Percentiles rank a stretch among this genome's conserved stretches.
Evolutionary conservation across 179 eudicot species (phyloP).

Genomic region (Silene coronaria): DNA sequence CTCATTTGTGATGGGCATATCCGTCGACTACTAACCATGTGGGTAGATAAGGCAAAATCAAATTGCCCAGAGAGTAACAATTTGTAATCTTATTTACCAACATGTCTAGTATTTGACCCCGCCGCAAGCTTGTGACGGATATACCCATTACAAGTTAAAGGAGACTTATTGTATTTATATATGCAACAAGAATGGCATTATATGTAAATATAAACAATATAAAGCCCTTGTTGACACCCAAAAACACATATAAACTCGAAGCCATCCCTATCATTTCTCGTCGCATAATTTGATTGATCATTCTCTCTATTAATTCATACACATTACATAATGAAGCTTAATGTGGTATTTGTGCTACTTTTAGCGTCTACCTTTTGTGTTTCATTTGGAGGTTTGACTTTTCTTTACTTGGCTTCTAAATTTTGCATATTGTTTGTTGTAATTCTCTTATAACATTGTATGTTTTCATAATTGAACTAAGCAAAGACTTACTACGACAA

Average conservation of each 20-base stretch:
- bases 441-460: not conserved
- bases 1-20: too few species aligned
- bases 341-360: constrained; percentile 28
- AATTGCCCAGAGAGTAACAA: too few species aligned
- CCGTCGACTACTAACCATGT: too few species aligned
- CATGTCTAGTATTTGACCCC: too few species aligned
- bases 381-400: constrained; percentile 36
- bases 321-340: constrained; percentile 26
- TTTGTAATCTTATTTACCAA: too few species aligned
- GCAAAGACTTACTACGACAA: too few species aligned
- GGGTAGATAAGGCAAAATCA: too few species aligned
- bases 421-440: not conserved
- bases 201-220: constrained; percentile 7
- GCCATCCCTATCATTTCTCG: constrained; percentile 4
- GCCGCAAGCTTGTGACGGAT: too few species aligned
- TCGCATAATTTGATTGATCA: not conserved
- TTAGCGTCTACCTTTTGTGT: constrained; percentile 32
- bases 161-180: too few species aligned
- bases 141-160: too few species aligned
- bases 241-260: constrained; percentile 27
- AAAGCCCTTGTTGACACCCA: constrained; percentile 12
- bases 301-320: not conserved
- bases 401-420: not conserved
- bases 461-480: too few species aligned
- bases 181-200: constrained; percentile 16